Evolutionary conservation across 2,329 filamentous ascomycete species (phyloP).

Genomic region (Juglanconis juglandina): DNA sequence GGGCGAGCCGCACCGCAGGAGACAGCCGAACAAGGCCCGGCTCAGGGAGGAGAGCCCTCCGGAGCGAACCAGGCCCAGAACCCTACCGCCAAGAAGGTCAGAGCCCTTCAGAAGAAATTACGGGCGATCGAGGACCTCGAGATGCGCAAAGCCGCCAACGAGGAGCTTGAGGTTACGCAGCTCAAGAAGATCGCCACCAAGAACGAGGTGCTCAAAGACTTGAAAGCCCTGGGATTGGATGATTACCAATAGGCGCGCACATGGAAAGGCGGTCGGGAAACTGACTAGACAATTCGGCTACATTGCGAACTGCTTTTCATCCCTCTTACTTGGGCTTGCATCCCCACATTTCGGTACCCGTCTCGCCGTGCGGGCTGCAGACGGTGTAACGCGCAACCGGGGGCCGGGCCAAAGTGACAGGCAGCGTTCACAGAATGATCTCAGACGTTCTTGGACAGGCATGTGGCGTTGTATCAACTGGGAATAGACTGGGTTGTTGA

Average conservation of each 20-base stretch:
- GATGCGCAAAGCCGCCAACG: conserved; percentile 82
- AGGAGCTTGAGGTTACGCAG: conserved; percentile 97
- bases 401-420: not conserved
- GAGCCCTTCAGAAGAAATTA: conserved; percentile 93
- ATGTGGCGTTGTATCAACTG: not conserved
- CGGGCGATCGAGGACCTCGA: conserved; percentile 96
- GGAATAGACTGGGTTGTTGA: not conserved
- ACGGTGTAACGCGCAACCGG: not conserved
- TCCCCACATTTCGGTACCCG: not conserved
- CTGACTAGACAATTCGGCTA: not conserved
- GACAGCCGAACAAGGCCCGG: conserved; percentile 21
- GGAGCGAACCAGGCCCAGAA: conserved; percentile 45
- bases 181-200: conserved; percentile 98
- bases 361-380: not conserved
- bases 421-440: not conserved
- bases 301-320: not conserved
- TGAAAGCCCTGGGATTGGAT: conserved; percentile 56
- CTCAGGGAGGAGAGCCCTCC: conserved; percentile 37
- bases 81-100: conserved; percentile 90
- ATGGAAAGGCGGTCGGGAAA: too few relatives aligned
- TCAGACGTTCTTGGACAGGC: not conserved
- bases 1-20: conserved; percentile 29
- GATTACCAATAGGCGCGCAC: not conserved
- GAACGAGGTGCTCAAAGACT: conserved; percentile 75
- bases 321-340: not conserved